Base-by-base conservation (phyloP, 2,329 filamentous ascomycete genomes). In the Nothophoma quercina region DNA sequence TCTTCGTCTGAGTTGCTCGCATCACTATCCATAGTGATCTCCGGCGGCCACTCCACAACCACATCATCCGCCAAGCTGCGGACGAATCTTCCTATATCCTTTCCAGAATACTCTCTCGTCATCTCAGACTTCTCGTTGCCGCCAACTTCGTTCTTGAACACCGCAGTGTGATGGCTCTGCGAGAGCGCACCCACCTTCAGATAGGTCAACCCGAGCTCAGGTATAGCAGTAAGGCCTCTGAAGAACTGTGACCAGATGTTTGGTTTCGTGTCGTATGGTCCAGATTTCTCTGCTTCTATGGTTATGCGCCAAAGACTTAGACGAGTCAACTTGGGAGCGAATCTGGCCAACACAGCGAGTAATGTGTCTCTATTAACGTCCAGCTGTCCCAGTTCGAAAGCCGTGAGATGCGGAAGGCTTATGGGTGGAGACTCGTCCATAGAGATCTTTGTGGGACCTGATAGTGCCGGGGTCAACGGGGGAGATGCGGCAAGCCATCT, bases 261-360 rank as follows among this genome's bases (percentile, higher is more conserved):
- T 2, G 54, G 51, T 15, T 62, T 58, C 9, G 52, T 34, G 18
- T 52, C 53, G 16, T 38, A 43, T 4, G 54, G 47, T 21, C 39
- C 26, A 4, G 23, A 15, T 10, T 13, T 13, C 2, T 12, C 25
- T 5, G 48, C 15, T 6, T 29, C 7, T 5, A 78, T 59, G 0
- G 52, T 71, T 15, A 83, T 60, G 35, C 76, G 80, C 66, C 81
- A 80, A 0, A 85, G 62, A 49, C 76, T 77, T 7, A 85, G 65
- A 6, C 62, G 61, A 7, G 73, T 65, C 1, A 86, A 71, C 0
- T 75, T 79, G 2, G 75, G 58, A 2, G 77, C 73, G 15, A 81
- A 80, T 53, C 78, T 83, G 28, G 35, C 21, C 7, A 69, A 36
- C 4, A 66, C 22, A 1, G 51, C 22, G 7, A 63, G n/a, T 2